Conservation (phyloP, 768 basidiomycete genomes). For the Russula dissimulans region DNA sequence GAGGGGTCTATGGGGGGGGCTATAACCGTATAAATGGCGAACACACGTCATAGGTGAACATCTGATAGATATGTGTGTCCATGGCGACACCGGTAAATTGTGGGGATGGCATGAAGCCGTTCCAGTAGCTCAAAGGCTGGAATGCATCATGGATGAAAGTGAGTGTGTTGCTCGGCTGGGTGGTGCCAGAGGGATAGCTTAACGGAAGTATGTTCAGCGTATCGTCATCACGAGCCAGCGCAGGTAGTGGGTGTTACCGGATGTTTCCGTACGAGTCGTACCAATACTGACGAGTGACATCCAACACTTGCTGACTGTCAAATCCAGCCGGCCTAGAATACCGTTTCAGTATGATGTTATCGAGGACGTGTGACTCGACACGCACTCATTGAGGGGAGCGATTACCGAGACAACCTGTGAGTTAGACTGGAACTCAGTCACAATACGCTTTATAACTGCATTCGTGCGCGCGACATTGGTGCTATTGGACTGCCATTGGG, state of each 20-base stretch:
- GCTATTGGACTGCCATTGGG: slow-evolving; percentile 60
- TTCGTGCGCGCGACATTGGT: slow-evolving; percentile 62
- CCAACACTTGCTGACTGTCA: slow-evolving; percentile 41
- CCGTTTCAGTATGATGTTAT: not conserved
- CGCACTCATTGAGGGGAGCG: slow-evolving; percentile 72
- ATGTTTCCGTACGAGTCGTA: slow-evolving; percentile 66
- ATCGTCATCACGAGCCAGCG: slow-evolving; percentile 5
- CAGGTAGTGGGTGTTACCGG: slow-evolving; percentile 32
- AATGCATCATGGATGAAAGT: slow-evolving; percentile 73
- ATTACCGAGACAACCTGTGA: slow-evolving; percentile 53
- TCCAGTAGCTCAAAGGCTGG: slow-evolving; percentile 64
- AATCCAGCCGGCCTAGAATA: slow-evolving; percentile 62
- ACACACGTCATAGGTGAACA: slow-evolving; percentile 50
- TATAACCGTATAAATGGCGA: not conserved
- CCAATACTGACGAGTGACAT: slow-evolving; percentile 53
- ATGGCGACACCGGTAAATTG: slow-evolving; percentile 58
- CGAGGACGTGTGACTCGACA: not conserved
- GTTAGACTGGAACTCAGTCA: slow-evolving; percentile 47
- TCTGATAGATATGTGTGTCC: slow-evolving; percentile 75
- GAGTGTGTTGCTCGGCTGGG: slow-evolving; percentile 44
- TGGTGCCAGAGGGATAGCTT: slow-evolving; percentile 18
- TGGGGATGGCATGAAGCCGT: slow-evolving; percentile 44
- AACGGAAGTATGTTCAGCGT: slow-evolving; percentile 12
- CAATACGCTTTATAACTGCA: slow-evolving; percentile 52
- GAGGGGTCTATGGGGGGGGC: not conserved